Conservation (phyloP, 225 moss, liverwort and hornwort genomes). For the Polytrichum formosum region DNA sequence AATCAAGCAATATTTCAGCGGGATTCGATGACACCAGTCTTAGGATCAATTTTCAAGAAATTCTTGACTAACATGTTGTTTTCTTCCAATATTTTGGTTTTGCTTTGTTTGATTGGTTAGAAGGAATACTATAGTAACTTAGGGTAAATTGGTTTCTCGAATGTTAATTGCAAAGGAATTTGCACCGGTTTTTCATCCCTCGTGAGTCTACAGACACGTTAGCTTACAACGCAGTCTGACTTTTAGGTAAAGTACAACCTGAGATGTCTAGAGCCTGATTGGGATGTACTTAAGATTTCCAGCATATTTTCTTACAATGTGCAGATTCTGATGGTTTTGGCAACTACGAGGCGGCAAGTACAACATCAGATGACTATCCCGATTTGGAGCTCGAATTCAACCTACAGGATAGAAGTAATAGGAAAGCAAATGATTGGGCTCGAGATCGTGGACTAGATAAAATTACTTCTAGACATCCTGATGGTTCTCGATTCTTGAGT, state of each 20-base stretch:
- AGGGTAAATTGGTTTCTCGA: no score
- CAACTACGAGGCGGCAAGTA: conserved; percentile 8
- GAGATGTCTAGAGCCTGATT: no score
- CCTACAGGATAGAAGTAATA: conserved; percentile 5
- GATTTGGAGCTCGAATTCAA: conserved; percentile 11
- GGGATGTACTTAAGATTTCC: no score
- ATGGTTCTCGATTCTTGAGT: conserved; percentile 17
- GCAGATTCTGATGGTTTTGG: conserved; percentile 30
- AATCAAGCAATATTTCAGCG: no score
- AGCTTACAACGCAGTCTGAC: no score
- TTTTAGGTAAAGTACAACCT: no score
- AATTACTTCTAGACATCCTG: conserved; percentile 40
- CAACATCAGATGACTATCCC: conserved; percentile 13
- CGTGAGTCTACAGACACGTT: no score
- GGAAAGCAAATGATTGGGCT: conserved; percentile 19
- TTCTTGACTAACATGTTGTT: background rate
- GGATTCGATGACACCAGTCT: no score
- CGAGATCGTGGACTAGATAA: conserved; percentile 38
- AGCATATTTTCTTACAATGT: conserved; percentile 1
- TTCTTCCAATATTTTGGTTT: background rate
- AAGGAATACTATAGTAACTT: no score
- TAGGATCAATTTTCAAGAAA: no score
- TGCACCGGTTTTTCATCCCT: no score
- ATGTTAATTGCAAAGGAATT: no score
- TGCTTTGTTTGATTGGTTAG: conserved; percentile 2